Evolutionary conservation across 192 early-diverging fungal species (phyloP), one percentile per base, ranked within the genome.

Genomic region (Coemansia sp.): DNA sequence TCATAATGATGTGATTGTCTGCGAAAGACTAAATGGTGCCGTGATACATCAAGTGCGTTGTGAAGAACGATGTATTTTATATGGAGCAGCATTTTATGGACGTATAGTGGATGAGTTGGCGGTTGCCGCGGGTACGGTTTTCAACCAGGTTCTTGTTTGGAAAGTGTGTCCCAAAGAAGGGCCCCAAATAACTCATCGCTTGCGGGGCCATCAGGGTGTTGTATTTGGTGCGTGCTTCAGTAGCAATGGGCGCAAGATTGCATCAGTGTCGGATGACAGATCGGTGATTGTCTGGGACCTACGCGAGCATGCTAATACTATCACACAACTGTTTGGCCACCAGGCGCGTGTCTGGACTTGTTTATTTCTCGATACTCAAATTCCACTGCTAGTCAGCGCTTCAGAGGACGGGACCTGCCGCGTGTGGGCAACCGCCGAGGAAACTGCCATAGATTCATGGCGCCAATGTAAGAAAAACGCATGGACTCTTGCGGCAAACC

Each of bases 191-290:
- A n/a, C 48, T 11, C 57, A 44, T n/a, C 49, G 61, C 25, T 65
- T 71, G 22, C 16, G 10, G 0, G 77, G 69, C 22, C 72, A 79
- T 43, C 72, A 81, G 55, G 94, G 94, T 17, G 92, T 92, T 19
- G 81, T 96, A 4, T 94, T 94, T 78, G 85, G 88, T 39, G 83
- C 94, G 14, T 67, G 86, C 32, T 91, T 92, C 64, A 91, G 85
- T 61, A 50, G 70, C 13, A 86, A 89, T 64, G 90, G 88, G 10
- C 72, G 45, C 7, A 64, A 65, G 9, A 22, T 94, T 4, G 83
- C 86, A 11, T 90, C 90, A 8, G 91, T 91, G 5, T 93, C 91
- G 1, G 94, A 96, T 55, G 94, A 96, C 75, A 86, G 94, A 13
- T 90, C 93, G 0, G 81, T 94, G 50, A 86, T 91, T 10, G 49